Conservation (phyloP, 306 rosid genomes). For the Cicer judaicum region DNA sequence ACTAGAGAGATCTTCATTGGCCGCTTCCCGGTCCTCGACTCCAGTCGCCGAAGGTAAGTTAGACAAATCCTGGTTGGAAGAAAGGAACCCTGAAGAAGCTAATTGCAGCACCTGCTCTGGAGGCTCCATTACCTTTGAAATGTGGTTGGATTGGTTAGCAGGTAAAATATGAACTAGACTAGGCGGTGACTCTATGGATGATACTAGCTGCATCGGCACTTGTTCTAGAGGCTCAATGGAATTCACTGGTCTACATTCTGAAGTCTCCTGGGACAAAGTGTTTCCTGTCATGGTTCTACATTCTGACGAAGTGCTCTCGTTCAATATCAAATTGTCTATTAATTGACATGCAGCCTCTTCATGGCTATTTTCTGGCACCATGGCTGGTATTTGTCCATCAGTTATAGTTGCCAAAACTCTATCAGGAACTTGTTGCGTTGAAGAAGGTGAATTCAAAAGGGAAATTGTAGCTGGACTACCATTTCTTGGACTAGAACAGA, state of each 20-base stretch:
- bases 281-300: slow-evolving; percentile 42
- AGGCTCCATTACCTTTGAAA: slow-evolving; percentile 36
- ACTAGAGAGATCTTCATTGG: slow-evolving; percentile 37
- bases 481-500: slow-evolving; percentile 31
- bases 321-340: slow-evolving; percentile 33
- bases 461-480: slow-evolving; percentile 25
- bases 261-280: slow-evolving; percentile 44
- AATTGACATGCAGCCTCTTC: slow-evolving; percentile 46
- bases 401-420: slow-evolving; percentile 22
- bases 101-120: slow-evolving; percentile 38
- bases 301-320: slow-evolving; percentile 40
- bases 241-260: slow-evolving; percentile 44
- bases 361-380: slow-evolving; percentile 42
- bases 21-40: slow-evolving; percentile 18
- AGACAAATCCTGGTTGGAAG: slow-evolving; percentile 41
- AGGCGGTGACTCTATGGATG: slow-evolving; percentile 44
- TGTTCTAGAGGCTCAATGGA: slow-evolving; percentile 46
- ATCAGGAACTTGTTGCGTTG: slow-evolving; percentile 9
- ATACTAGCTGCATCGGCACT: slow-evolving; percentile 42
- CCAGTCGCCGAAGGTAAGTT: slow-evolving; percentile 36
- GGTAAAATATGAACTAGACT: slow-evolving; percentile 31
- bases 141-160: slow-evolving; percentile 31
- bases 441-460: slow-evolving; percentile 7
- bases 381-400: slow-evolving; percentile 38
- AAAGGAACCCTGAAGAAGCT: slow-evolving; percentile 38